Percentiles rank a stretch among this genome's conserved stretches.
phyloP scores from a whole-genome alignment of 2,329 filamentous ascomycete species.

The Lachnellula arida region DNA sequence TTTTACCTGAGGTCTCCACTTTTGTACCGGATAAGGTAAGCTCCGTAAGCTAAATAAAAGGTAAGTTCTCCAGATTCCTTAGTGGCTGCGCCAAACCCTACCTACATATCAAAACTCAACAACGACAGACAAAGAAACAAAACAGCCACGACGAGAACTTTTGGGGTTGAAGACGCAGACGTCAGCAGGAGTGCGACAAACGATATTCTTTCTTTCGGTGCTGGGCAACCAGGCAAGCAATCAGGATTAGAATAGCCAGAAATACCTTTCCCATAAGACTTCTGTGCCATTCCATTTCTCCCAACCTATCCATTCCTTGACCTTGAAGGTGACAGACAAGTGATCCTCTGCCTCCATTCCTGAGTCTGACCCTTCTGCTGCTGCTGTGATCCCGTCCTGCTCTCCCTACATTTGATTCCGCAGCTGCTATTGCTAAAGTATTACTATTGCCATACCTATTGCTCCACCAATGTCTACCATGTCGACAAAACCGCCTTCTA shows the following conservation, averaged over 20 bases:
- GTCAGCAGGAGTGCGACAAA: neutral
- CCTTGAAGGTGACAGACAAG: constrained; percentile 27
- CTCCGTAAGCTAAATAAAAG: too few relatives aligned
- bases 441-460: neutral
- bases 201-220: constrained; percentile 4
- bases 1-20: constrained; percentile 6
- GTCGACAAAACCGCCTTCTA: constrained; percentile 70
- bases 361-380: constrained; percentile 16
- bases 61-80: constrained; percentile 1
- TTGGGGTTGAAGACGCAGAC: neutral
- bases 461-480: constrained; percentile 40
- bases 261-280: constrained; percentile 31
- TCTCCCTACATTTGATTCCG: too few relatives aligned
- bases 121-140: neutral
- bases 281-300: constrained; percentile 31
- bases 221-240: constrained; percentile 8
- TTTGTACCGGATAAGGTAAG: neutral
- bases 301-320: constrained; percentile 1
- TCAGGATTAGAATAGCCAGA: constrained; percentile 32
- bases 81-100: neutral
- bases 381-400: constrained; percentile 12
- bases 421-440: neutral
- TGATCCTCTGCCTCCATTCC: constrained; percentile 24
- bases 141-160: neutral
- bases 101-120: neutral